Conservation (phyloP, 371 early-diverging fungal species). For the Dichotomocladium elegans region DNA sequence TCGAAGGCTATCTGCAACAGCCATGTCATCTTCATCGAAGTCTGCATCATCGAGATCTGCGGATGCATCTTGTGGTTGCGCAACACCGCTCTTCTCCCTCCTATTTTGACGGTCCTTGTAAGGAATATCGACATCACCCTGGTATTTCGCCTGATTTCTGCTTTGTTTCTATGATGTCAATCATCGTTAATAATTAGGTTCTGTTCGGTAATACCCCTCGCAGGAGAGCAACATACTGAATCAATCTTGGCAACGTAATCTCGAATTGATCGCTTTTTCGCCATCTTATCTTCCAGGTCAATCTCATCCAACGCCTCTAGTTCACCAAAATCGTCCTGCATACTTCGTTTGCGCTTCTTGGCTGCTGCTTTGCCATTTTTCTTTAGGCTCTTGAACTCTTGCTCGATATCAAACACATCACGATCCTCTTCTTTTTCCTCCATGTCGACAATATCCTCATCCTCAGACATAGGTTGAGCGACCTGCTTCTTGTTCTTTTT, state of each 20-base stretch:
- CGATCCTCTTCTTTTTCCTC: slow-evolving; percentile 27
- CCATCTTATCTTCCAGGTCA: slow-evolving; percentile 78
- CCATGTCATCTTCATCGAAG: slow-evolving; percentile 53
- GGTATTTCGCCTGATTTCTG: slow-evolving; percentile 45
- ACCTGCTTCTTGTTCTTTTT: slow-evolving; percentile 12
- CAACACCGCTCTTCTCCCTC: slow-evolving; percentile 51
- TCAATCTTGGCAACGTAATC: slow-evolving; percentile 73
- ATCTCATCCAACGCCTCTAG: slow-evolving; percentile 66
- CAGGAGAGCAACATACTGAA: slow-evolving; percentile 58
- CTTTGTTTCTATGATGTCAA: slow-evolving; percentile 26
- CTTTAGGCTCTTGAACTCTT: slow-evolving; percentile 48
- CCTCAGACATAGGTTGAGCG: slow-evolving; percentile 3
- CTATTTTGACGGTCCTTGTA: slow-evolving; percentile 59
- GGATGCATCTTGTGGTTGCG: slow-evolving; percentile 52
- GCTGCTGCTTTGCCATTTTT: slow-evolving; percentile 9
- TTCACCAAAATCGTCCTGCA: slow-evolving; percentile 77
- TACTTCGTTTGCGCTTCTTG: slow-evolving; percentile 48
- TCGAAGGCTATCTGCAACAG: slow-evolving; percentile 35
- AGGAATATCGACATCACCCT: slow-evolving; percentile 76
- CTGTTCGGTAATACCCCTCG: background rate
- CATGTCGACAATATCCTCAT: background rate
- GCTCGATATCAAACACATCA: slow-evolving; percentile 36
- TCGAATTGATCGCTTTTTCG: slow-evolving; percentile 64
- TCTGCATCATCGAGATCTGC: slow-evolving; percentile 64
- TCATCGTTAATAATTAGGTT: background rate